phyloP scores from a whole-genome alignment of 345 rosid genomes.

The Ceriops zippeliana region DNA sequence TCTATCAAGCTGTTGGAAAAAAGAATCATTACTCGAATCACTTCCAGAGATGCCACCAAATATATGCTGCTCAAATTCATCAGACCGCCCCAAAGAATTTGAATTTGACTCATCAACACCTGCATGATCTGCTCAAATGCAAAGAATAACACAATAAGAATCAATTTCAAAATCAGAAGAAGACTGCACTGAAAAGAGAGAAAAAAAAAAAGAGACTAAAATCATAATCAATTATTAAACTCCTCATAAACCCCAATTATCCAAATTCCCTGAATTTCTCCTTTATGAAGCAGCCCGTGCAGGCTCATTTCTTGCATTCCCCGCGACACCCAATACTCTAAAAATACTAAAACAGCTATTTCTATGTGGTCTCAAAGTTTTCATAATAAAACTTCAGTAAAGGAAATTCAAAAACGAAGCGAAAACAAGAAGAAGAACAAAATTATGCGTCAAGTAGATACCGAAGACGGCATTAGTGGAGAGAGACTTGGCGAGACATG shows the following conservation, averaged over 20 bases:
- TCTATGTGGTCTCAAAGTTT: neutral
- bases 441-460: neutral
- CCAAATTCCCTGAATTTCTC: no score
- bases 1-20: conserved; percentile 18
- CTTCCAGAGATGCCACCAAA: conserved; percentile 28
- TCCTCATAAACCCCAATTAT: no score
- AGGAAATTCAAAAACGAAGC: neutral
- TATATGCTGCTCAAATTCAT: conserved; percentile 36
- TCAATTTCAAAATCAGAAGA: neutral
- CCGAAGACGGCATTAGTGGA: conserved; percentile 34
- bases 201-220: neutral
- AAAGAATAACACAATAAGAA: neutral
- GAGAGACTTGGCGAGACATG: conserved; percentile 25
- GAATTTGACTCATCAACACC: neutral
- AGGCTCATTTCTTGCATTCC: no score
- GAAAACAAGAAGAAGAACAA: neutral
- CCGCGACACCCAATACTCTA: no score
- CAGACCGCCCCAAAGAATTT: conserved; percentile 16
- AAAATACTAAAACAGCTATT: no score
- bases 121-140: conserved; percentile 3
- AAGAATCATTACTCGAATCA: conserved; percentile 15
- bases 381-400: neutral
- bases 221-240: neutral
- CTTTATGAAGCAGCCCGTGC: no score
- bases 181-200: neutral